Conservation (phyloP, 2,329 filamentous ascomycete species). For the Colletotrichum cordylinicola region DNA sequence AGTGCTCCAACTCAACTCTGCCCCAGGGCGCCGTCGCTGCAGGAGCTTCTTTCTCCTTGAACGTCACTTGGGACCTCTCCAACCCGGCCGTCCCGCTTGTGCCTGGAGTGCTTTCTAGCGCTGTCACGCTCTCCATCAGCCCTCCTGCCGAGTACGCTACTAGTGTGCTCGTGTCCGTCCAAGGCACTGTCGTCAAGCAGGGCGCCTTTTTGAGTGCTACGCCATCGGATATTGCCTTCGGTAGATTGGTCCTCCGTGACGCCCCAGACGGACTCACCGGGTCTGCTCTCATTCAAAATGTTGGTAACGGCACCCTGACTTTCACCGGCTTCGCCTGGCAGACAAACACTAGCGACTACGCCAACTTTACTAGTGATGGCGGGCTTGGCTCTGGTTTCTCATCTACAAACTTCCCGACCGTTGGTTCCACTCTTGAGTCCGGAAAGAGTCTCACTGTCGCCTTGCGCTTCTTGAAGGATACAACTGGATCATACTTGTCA, state of each 20-base stretch:
- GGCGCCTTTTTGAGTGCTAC: constrained; percentile 39
- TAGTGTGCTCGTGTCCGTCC: constrained; percentile 39
- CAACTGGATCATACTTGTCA: constrained; percentile 35
- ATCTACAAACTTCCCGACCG: constrained; percentile 32
- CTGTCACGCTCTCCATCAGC: constrained; percentile 42
- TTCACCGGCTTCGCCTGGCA: constrained; percentile 41
- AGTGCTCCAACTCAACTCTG: constrained; percentile 40
- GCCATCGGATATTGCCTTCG: constrained; percentile 43
- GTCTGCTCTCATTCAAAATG: constrained; percentile 40
- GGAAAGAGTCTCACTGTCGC: constrained; percentile 35
- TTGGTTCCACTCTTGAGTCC: constrained; percentile 32
- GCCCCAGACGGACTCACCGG: constrained; percentile 20
- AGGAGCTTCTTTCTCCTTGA: constrained; percentile 43
- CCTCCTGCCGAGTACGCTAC: constrained; percentile 39
- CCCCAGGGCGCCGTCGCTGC: constrained; percentile 38
- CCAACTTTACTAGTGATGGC: constrained; percentile 34
- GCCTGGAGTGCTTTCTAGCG: constrained; percentile 40
- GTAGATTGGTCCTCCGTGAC: constrained; percentile 40
- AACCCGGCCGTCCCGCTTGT: constrained; percentile 30
- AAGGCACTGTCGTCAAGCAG: constrained; percentile 41
- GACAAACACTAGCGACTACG: constrained; percentile 30
- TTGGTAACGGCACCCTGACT: constrained; percentile 38
- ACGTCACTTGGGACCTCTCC: constrained; percentile 42
- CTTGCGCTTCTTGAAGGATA: constrained; percentile 36
- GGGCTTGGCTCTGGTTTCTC: constrained; percentile 36